Evolutionary conservation across 192 early-diverging fungal species (phyloP), one percentile per base, ranked within the genome.

Genomic region (Coemansia pectinata): DNA sequence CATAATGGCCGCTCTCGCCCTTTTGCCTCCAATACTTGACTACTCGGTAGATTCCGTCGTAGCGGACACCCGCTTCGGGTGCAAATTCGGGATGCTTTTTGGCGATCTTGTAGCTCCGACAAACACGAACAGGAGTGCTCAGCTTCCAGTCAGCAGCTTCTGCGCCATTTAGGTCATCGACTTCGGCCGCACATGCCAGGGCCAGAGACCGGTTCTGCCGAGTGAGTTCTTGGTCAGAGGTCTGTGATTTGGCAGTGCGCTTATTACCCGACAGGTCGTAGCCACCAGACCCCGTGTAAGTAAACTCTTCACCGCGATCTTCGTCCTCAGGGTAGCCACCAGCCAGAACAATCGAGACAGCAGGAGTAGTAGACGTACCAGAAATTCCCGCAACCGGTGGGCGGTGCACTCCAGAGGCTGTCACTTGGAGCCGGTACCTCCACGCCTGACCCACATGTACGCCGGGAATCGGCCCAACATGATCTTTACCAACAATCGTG

Each of bases 271-370:
- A 72, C 25, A 88, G 71, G 63, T 88, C 81, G 19, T 88, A 79
- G 0, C 90, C 90, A 29, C 90, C 91, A 19, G 82, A 86, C 0
- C 91, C 91, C 0, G 91, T 90, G 66, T 91, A 92, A 1, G 78
- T 79, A 64, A 93, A 93, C 53, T 85, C 79, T 0, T 85, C 83
- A 0, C 91, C 91, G 27, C 85, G 65, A 44, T 93, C 91, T 3
- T 71, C 75, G 60, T 92, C 91, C 36, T 90, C 88, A 0, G 83
- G 81, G 62, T 91, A 91, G 10, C 90, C 90, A 17, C 82, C 86
- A 0, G 87, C 81, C 7, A 93, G 72, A 9, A 88, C 87, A 52
- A 91, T 72, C 3, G 90, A 91, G 4, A 85, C 79, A 0, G 90
- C 87, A 0, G 90, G 88, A 11, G 38, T 72, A 0, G 61, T 63